Base-by-base conservation (phyloP, 2,329 filamentous ascomycete genomes). In the Hypoxylon sp. region DNA sequence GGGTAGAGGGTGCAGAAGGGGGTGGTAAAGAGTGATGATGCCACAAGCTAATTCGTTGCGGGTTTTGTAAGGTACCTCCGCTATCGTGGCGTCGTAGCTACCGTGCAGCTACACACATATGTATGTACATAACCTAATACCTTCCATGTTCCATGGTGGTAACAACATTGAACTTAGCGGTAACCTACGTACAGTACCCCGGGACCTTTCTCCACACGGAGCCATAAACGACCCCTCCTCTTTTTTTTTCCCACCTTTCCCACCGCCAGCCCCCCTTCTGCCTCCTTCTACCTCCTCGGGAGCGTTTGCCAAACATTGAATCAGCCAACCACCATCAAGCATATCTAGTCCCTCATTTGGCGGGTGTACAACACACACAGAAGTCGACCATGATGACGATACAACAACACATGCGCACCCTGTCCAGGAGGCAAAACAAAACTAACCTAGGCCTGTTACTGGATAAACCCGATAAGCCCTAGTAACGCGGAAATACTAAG, bases 321-420 rank as follows among this genome's bases (percentile, higher is more conserved):
- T 44, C 53, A 31, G 44, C 65, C 65, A 70, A 59, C 60, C 64
- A 65, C 22, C 48, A 46, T 11, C 47, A 11, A 70, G 42, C 14
- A 60, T 60, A 50, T 66, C 53, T 61, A 33, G 65, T 60, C 55
- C 55, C 60, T 64, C 60, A 60, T 62, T 44, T 61, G 67, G 60
- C 67, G 67, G 59, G 67, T 70, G 68, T 70, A 70, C 68, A 70
- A 70, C 68, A 62, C 66, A 62, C 66, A 68, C 52, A 59, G 46
- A 67, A 68, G 61, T 65, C 64, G 57, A 62, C 68, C 68, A 59
- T 62, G 54, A 70, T 68, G 68, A 70, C 61, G 68, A 70, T 65
- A 59, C 59, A 48, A 70, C 52, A 55, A 60, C 57, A 65, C 54
- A 66, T 66, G 59, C 64, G 57, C 47, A 50, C 58, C 37, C 53